A percentile compares a stretch with the other conserved stretches of the same genome.
These are phyloP conservation scores for Phoma herbarum DNA, from an alignment of 2,329 filamentous ascomycete genomes.

Conservation along the genomic window DNA sequence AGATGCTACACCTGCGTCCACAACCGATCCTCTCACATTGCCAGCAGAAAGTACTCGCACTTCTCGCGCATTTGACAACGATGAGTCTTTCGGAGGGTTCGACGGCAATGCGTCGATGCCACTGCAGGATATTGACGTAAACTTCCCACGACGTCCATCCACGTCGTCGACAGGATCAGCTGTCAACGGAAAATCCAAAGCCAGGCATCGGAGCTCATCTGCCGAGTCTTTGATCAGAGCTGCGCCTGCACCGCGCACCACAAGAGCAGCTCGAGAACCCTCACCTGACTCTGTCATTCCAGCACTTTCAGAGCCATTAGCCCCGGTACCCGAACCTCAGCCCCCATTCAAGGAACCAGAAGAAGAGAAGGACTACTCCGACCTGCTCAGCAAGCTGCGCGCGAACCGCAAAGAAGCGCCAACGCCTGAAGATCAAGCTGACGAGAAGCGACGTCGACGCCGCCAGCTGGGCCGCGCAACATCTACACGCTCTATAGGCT, in stretches of 20 bases:
- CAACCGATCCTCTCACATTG: slow-evolving; percentile 27
- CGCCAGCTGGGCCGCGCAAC: slow-evolving; percentile 46
- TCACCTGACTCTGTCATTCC: slow-evolving; percentile 42
- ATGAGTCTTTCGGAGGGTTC: slow-evolving; percentile 21
- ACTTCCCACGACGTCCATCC: slow-evolving; percentile 45
- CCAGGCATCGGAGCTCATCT: slow-evolving; percentile 30
- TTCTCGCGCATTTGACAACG: slow-evolving; percentile 22
- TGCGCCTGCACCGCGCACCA: slow-evolving; percentile 24
- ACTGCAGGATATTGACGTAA: slow-evolving; percentile 42
- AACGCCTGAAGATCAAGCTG: slow-evolving; percentile 30
- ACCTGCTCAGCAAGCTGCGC: slow-evolving; percentile 42
- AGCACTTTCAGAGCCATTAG: slow-evolving; percentile 23
- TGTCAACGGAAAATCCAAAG: slow-evolving; percentile 16
- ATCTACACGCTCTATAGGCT: slow-evolving; percentile 42
- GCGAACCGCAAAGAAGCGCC: slow-evolving; percentile 41
- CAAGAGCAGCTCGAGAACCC: slow-evolving; percentile 25
- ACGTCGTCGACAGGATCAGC: slow-evolving; percentile 35
- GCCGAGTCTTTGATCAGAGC: slow-evolving; percentile 36
- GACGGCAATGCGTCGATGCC: slow-evolving; percentile 39
- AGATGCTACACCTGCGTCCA: slow-evolving; percentile 31
- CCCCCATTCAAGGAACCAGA: slow-evolving; percentile 22
- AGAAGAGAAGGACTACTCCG: slow-evolving; percentile 45
- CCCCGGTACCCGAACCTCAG: slow-evolving; percentile 24
- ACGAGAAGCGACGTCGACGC: slow-evolving; percentile 32
- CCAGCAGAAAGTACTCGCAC: slow-evolving; percentile 22